phyloP scores from a whole-genome alignment of 805 yeast species.

The Ascoidea rubescens region DNA sequence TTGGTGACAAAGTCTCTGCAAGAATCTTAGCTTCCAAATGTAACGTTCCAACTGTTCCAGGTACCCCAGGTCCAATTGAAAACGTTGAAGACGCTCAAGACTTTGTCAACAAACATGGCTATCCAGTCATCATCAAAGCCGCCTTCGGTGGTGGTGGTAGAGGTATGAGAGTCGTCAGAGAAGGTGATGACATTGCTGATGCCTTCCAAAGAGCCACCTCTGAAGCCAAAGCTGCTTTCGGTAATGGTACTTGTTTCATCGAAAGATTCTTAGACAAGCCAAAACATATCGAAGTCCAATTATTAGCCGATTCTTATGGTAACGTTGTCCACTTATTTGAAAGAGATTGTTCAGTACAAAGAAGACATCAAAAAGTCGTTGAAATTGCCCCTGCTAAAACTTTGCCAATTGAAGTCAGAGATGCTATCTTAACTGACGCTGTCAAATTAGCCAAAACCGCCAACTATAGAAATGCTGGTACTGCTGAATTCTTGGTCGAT shows the following conservation, averaged over 20 bases:
- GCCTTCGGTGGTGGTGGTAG: constrained; percentile 99
- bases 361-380: constrained; percentile 98
- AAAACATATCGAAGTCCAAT: constrained; percentile 95
- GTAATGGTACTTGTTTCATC: constrained; percentile 96
- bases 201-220: constrained; percentile 90
- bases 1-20: constrained; percentile 95
- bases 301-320: constrained; percentile 86
- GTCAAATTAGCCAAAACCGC: constrained; percentile 82
- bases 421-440: constrained; percentile 89
- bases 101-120: constrained; percentile 78
- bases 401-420: constrained; percentile 69
- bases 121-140: constrained; percentile 94
- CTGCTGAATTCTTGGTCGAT: constrained; percentile 95
- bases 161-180: constrained; percentile 98
- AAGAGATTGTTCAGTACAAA: constrained; percentile 98
- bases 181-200: constrained; percentile 85
- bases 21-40: constrained; percentile 72
- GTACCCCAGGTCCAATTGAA: constrained; percentile 95
- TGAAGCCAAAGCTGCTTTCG: constrained; percentile 92
- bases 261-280: constrained; percentile 93
- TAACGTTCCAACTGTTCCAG: constrained; percentile 89
- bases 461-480: constrained; percentile 93
- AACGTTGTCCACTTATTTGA: constrained; percentile 92
- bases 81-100: constrained; percentile 59
- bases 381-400: constrained; percentile 97